Percentiles rank a stretch among this genome's conserved stretches.
Conservation (phyloP, 2,329 filamentous ascomycete genomes). For the Aureobasidium pullulans region DNA sequence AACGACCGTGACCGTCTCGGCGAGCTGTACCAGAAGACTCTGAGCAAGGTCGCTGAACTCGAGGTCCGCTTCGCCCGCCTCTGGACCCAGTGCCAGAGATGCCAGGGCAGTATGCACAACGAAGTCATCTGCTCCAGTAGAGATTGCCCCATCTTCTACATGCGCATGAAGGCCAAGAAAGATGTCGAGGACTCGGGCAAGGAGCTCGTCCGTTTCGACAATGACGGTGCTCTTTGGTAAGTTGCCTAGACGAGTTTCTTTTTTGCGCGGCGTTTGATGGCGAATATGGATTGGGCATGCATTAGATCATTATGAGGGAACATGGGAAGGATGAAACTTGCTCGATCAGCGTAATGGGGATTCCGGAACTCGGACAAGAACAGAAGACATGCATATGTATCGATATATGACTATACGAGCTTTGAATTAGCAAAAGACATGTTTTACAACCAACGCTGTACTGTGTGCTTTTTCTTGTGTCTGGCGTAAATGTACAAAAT, state of each 20-base stretch:
- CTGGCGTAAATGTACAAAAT: no score
- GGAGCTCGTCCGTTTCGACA: slow-evolving; percentile 83
- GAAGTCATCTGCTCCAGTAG: slow-evolving; percentile 95
- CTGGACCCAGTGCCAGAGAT: slow-evolving; percentile 97
- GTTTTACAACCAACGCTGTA: not conserved
- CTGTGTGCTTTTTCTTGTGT: no score
- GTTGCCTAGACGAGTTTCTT: no score
- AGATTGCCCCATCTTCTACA: slow-evolving; percentile 99
- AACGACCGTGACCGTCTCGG: slow-evolving; percentile 79
- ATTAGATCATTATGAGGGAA: not conserved
- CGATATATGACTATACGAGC: not conserved
- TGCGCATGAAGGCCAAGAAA: slow-evolving; percentile 99
- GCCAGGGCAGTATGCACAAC: slow-evolving; percentile 95
- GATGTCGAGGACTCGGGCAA: slow-evolving; percentile 92
- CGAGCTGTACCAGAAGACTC: slow-evolving; percentile 86
- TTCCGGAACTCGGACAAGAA: no score
- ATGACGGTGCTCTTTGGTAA: slow-evolving; percentile 66
- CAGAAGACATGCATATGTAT: not conserved
- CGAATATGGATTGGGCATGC: not conserved
- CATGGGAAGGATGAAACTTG: not conserved
- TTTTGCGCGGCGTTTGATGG: not conserved
- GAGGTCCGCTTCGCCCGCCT: slow-evolving; percentile 87
- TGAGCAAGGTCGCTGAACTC: slow-evolving; percentile 81
- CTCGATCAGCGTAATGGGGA: not conserved
- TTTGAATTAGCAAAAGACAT: not conserved